A percentile compares a stretch with the other conserved stretches of the same genome.
Evolutionary conservation across 345 rosid genomes (phyloP).

Genomic region (Melaleuca quinquenervia): DNA sequence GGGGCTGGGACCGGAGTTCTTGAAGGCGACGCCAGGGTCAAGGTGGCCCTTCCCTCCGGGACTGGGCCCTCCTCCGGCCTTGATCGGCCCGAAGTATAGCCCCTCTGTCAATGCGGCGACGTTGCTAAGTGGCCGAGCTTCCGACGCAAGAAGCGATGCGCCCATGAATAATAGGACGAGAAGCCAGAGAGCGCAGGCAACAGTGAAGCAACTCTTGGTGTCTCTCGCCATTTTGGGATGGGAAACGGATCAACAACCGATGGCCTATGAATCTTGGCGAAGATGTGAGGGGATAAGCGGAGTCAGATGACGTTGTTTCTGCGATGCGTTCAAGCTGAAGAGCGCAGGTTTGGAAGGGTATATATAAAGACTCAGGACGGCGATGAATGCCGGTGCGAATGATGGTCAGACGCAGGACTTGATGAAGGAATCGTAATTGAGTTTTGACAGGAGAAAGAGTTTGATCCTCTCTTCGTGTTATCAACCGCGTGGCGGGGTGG

Average conservation of each 20-base stretch:
- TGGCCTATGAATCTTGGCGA: not conserved
- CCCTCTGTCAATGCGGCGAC: not conserved
- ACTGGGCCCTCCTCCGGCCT: conserved; percentile 25
- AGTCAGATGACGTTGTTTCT: not conserved
- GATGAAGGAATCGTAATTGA: not conserved
- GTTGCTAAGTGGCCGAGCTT: conserved; percentile 21
- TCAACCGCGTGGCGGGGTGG: not conserved
- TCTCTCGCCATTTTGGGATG: conserved; percentile 8
- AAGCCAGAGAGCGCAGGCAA: not conserved
- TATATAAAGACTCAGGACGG: not conserved
- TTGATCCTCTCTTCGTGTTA: not conserved
- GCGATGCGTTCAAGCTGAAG: not conserved
- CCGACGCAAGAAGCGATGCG: conserved; percentile 1
- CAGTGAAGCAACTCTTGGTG: not conserved
- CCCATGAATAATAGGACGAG: not conserved
- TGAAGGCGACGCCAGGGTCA: not conserved
- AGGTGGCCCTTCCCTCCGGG: conserved; percentile 6
- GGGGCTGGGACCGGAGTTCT: conserved; percentile 8
- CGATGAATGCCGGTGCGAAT: not conserved
- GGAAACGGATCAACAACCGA: not conserved
- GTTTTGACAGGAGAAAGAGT: not conserved
- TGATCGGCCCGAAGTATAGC: conserved; percentile 11
- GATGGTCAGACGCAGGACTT: not conserved
- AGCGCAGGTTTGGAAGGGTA: not conserved
- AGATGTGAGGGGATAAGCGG: not conserved